phyloP scores from a whole-genome alignment of 257 asterid species.

The Verbascum thapsus region DNA sequence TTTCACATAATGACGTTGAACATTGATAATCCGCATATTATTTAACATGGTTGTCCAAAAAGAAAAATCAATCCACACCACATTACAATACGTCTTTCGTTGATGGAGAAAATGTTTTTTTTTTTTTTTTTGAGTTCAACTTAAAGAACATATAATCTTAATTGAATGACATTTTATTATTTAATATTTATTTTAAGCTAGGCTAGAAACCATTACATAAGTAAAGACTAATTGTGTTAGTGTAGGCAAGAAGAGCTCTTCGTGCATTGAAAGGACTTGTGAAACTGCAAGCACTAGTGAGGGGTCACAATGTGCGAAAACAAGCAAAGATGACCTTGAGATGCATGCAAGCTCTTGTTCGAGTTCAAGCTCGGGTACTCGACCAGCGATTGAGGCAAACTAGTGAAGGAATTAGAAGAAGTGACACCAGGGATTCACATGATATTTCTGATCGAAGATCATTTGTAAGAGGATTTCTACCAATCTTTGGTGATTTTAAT shows the following conservation, averaged over 20 bases:
- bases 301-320: constrained; percentile 51
- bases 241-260: constrained; percentile 51
- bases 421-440: constrained; percentile 37
- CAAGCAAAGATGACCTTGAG: constrained; percentile 48
- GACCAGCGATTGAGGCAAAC: constrained; percentile 42
- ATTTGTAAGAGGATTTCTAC: constrained; percentile 23
- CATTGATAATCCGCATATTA: too few species aligned
- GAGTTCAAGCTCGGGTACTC: constrained; percentile 44
- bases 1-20: too few species aligned
- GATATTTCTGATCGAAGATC: constrained; percentile 34
- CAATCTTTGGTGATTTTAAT: background rate
- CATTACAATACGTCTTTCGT: too few species aligned
- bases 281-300: constrained; percentile 52
- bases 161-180: too few species aligned
- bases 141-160: too few species aligned
- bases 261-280: constrained; percentile 53
- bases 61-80: too few species aligned
- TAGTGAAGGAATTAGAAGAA: constrained; percentile 36
- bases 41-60: too few species aligned
- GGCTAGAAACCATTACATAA: too few species aligned
- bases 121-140: too few species aligned
- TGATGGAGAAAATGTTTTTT: too few species aligned
- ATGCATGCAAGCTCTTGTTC: constrained; percentile 55
- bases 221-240: background rate
- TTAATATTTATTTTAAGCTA: too few species aligned